phyloP scores from a whole-genome alignment of 768 basidiomycete species.

The Lentinula boryana region DNA sequence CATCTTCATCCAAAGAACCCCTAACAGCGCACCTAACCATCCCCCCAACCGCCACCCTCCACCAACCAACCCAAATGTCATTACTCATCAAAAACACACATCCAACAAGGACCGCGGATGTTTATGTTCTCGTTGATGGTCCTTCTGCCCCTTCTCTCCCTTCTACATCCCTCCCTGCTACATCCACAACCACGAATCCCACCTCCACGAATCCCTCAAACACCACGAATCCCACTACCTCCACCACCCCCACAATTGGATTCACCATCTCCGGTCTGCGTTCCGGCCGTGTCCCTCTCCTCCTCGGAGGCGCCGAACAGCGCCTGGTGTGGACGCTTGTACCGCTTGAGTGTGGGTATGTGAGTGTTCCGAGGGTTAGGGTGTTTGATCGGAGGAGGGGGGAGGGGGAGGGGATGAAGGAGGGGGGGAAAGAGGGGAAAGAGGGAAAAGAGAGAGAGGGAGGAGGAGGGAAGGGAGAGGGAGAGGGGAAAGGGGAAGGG shows the following conservation, averaged over 20 bases:
- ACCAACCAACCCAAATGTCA: slow-evolving; percentile 50
- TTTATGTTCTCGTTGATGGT: slow-evolving; percentile 55
- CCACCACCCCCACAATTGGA: slow-evolving; percentile 40
- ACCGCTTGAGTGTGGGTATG: slow-evolving; percentile 69
- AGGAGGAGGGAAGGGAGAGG: no score
- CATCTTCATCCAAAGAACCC: slow-evolving; percentile 31
- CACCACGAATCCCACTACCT: no score
- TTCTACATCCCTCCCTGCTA: no score
- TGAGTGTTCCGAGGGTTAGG: slow-evolving; percentile 55
- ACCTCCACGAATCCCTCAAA: not conserved
- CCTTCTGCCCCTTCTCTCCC: no score
- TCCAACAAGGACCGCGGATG: slow-evolving; percentile 56
- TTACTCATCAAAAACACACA: slow-evolving; percentile 63
- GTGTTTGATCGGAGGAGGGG: slow-evolving; percentile 44
- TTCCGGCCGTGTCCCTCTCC: slow-evolving; percentile 55
- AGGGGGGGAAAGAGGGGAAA: no score
- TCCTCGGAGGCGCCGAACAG: slow-evolving; percentile 73
- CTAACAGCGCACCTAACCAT: slow-evolving; percentile 48
- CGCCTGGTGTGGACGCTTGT: slow-evolving; percentile 61
- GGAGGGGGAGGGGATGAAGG: no score
- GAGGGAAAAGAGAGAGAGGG: no score
- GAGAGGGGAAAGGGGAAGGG: no score
- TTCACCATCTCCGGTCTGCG: slow-evolving; percentile 81
- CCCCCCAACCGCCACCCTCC: slow-evolving; percentile 59
- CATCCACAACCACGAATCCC: not conserved